Conservation (phyloP, 2,329 filamentous ascomycete species). For the Phialophora macrospora region DNA sequence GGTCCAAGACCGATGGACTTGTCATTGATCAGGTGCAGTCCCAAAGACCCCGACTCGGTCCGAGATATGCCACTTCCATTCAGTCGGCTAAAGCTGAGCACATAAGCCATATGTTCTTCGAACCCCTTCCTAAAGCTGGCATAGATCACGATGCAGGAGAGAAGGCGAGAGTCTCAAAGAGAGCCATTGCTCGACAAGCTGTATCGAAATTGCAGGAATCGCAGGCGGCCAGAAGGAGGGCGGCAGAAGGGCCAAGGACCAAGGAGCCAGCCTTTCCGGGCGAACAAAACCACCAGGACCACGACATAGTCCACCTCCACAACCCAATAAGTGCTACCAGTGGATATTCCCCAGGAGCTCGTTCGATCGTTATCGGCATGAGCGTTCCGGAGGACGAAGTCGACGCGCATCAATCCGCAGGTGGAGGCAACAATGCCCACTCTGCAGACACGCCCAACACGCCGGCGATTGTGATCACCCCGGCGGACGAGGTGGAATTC, state of each 20-base stretch:
- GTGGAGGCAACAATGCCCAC: slow-evolving; percentile 40
- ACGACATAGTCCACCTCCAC: neutral
- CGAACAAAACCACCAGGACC: neutral
- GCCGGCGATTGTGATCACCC: slow-evolving; percentile 54
- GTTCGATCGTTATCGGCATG: slow-evolving; percentile 54
- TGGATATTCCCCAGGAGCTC: slow-evolving; percentile 50
- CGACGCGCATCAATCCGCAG: slow-evolving; percentile 29
- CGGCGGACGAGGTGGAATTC: slow-evolving; percentile 48
- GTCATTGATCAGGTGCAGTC: slow-evolving; percentile 35
- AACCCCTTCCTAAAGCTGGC: neutral
- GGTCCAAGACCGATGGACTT: slow-evolving; percentile 29
- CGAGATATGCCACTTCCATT: slow-evolving; percentile 29
- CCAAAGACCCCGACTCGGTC: slow-evolving; percentile 31
- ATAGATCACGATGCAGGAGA: neutral
- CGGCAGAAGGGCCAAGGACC: neutral
- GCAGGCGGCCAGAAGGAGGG: slow-evolving; percentile 22
- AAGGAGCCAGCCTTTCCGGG: neutral
- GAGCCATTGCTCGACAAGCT: slow-evolving; percentile 19
- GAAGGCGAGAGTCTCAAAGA: slow-evolving; percentile 4
- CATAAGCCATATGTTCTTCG: slow-evolving; percentile 17
- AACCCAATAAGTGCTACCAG: neutral
- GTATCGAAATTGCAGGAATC: slow-evolving; percentile 24
- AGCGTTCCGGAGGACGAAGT: slow-evolving; percentile 47
- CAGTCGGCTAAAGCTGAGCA: slow-evolving; percentile 37
- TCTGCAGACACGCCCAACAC: slow-evolving; percentile 48